Conservation (phyloP, 805 yeast species). For the Schwanniomyces pseudopolymorphus region DNA sequence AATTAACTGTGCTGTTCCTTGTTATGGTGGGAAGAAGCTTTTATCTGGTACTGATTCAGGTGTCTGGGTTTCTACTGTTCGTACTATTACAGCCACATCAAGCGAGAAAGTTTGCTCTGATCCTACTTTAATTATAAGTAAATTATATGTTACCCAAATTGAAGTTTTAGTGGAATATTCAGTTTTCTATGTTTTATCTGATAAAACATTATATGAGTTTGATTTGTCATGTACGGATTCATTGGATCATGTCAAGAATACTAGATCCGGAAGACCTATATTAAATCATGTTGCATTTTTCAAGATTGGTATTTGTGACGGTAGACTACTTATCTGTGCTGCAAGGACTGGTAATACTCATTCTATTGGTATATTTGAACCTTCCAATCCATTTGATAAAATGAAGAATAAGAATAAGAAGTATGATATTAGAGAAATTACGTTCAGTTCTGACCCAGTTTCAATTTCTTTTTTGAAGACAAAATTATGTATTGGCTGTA, state of each 20-base stretch:
- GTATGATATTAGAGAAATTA: slow-evolving; percentile 69
- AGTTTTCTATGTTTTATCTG: slow-evolving; percentile 75
- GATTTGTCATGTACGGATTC: slow-evolving; percentile 59
- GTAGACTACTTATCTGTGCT: slow-evolving; percentile 84
- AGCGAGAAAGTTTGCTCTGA: slow-evolving; percentile 56
- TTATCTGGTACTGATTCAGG: slow-evolving; percentile 92
- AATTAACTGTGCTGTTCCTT: slow-evolving; percentile 88
- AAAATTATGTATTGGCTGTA: slow-evolving; percentile 90
- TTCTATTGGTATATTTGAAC: slow-evolving; percentile 83
- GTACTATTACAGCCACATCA: slow-evolving; percentile 50
- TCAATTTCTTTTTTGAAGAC: slow-evolving; percentile 87
- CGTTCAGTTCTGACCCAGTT: slow-evolving; percentile 85
- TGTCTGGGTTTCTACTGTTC: slow-evolving; percentile 75
- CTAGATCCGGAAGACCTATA: slow-evolving; percentile 71
- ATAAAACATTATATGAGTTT: slow-evolving; percentile 74
- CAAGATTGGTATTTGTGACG: slow-evolving; percentile 90
- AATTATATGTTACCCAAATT: slow-evolving; percentile 78
- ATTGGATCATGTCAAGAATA: slow-evolving; percentile 48
- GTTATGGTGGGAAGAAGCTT: slow-evolving; percentile 90
- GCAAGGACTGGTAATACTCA: slow-evolving; percentile 81
- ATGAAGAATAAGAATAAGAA: slow-evolving; percentile 59
- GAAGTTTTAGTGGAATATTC: slow-evolving; percentile 92
- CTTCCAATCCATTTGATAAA: slow-evolving; percentile 65
- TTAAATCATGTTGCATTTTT: slow-evolving; percentile 88
- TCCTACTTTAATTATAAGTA: slow-evolving; percentile 74